Base-by-base conservation (phyloP, 345 rosid genomes). In the Brassica cretica region DNA sequence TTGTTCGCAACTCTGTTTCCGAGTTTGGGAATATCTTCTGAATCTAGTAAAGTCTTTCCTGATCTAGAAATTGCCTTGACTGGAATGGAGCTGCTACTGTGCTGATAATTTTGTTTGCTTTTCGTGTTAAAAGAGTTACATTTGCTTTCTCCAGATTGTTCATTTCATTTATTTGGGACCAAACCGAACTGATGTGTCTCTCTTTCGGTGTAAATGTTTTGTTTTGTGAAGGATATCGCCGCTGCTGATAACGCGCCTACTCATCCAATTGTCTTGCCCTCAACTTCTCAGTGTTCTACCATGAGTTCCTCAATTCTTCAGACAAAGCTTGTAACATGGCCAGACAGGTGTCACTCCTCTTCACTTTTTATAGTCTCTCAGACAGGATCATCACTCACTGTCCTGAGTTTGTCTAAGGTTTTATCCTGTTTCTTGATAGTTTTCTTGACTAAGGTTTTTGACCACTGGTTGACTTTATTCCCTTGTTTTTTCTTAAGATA, bases 271-370 rank as follows among this genome's bases (percentile, higher is more conserved):
- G 98, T 16, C 73, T 93, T 61, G 97, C 98, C 2, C 83, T 93
- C 11, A 93, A 93, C 72, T 93, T 88, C 88, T 91, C 98, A 0
- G 98, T 93, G 68, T 93, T 93, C 65, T 91, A 91, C 82, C 91
- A 89, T 62, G 97, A 91, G 88, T 91, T 93, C 81, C 98, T 91
- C 75, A 93, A 89, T 75, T 93, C 90, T 61, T 82, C 97, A 41
- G 98, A 93, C 41, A 91, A 93, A 76, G 98, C 98, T 25, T 93
- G 98, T 84, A 86, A 87, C 88, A 87, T 93, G 98, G 98, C 98
- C 53, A 93, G 91, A 79, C 94, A 89, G 97, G 98, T 32, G 35
- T 89, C 61, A 60, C 60, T 35, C 11, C 59, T 71, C 61, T 66
- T 19, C 6, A 6, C 19, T 66, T 1, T 4, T 30, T 30, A 3